These are phyloP conservation scores for Botrytis fabae DNA, from an alignment of 2,329 filamentous ascomycete genomes.

Conservation along the genomic window DNA sequence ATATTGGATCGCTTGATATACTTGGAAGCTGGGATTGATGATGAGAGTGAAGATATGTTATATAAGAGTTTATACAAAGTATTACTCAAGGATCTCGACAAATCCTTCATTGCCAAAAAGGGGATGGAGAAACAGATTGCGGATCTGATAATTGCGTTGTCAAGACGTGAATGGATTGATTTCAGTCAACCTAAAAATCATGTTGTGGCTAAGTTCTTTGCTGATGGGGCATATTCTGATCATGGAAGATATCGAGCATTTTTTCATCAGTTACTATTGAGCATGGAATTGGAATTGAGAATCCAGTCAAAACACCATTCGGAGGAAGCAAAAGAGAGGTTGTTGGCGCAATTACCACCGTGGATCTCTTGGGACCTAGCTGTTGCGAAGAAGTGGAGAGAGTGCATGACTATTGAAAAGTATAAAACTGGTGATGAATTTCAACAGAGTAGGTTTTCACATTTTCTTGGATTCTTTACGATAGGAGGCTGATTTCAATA, in stretches of 20 bases:
- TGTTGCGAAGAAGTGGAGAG: constrained; percentile 70
- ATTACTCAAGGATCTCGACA: constrained; percentile 68
- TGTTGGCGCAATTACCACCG: constrained; percentile 65
- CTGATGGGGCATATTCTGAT: constrained; percentile 58
- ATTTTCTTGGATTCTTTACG: not conserved
- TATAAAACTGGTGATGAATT: constrained; percentile 53
- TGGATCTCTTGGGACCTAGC: constrained; percentile 72
- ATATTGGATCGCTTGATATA: constrained; percentile 61
- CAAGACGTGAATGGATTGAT: constrained; percentile 71
- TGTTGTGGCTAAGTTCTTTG: constrained; percentile 70
- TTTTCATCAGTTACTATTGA: constrained; percentile 75
- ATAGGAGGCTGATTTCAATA: constrained; percentile 22
- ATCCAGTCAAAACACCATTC: constrained; percentile 63
- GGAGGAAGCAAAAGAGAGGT: constrained; percentile 63
- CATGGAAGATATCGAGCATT: constrained; percentile 59
- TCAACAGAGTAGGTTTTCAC: constrained; percentile 48
- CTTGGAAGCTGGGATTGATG: constrained; percentile 57
- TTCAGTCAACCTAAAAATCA: constrained; percentile 70
- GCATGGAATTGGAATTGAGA: constrained; percentile 68
- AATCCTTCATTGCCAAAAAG: constrained; percentile 58
- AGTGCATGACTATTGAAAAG: constrained; percentile 66
- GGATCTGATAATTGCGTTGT: constrained; percentile 69
- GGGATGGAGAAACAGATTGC: constrained; percentile 70
- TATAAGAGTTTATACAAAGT: constrained; percentile 66
- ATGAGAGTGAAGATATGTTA: constrained; percentile 56